These are phyloP conservation scores for Hemileccinum impolitum DNA, from an alignment of 768 basidiomycete genomes.

Conservation along the genomic window DNA sequence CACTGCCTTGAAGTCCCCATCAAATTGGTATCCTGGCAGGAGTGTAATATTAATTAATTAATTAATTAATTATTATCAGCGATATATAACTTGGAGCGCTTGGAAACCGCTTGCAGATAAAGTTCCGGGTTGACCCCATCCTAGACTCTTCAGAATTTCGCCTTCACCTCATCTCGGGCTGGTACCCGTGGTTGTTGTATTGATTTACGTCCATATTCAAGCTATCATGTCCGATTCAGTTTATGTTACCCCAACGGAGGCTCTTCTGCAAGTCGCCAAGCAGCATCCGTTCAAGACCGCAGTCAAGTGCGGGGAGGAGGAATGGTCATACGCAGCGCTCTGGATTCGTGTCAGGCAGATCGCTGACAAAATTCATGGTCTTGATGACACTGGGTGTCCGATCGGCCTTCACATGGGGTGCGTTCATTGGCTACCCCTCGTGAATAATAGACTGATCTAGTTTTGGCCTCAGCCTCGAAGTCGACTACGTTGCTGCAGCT, in stretches of 20 bases:
- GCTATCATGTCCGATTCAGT: constrained; percentile 11
- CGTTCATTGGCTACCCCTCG: neutral
- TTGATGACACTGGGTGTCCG: constrained; percentile 15
- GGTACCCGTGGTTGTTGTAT: constrained; percentile 12
- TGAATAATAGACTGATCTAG: neutral
- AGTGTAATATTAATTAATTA: too few relatives aligned
- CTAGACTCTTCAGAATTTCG: too few relatives aligned
- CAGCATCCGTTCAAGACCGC: constrained; percentile 23
- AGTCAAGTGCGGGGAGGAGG: constrained; percentile 16
- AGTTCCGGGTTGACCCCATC: neutral
- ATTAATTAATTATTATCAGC: too few relatives aligned
- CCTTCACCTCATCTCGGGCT: constrained; percentile 10
- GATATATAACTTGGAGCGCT: too few relatives aligned
- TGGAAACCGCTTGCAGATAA: too few relatives aligned
- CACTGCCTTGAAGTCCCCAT: too few relatives aligned
- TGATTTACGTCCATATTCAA: constrained; percentile 3
- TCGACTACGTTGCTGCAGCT: constrained; percentile 28
- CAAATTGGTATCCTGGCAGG: too few relatives aligned
- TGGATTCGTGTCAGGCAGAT: constrained; percentile 30
- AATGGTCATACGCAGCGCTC: constrained; percentile 32
- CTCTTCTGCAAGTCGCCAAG: constrained; percentile 29
- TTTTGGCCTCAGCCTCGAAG: constrained; percentile 21
- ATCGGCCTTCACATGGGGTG: constrained; percentile 30
- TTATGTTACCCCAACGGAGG: constrained; percentile 28
- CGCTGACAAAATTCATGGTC: constrained; percentile 16